Percentiles rank a stretch among this genome's conserved stretches.
These are phyloP conservation scores for Singerocomus inundabilis DNA, from an alignment of 1,284 basidiomycete genomes.

Conservation along the genomic window DNA sequence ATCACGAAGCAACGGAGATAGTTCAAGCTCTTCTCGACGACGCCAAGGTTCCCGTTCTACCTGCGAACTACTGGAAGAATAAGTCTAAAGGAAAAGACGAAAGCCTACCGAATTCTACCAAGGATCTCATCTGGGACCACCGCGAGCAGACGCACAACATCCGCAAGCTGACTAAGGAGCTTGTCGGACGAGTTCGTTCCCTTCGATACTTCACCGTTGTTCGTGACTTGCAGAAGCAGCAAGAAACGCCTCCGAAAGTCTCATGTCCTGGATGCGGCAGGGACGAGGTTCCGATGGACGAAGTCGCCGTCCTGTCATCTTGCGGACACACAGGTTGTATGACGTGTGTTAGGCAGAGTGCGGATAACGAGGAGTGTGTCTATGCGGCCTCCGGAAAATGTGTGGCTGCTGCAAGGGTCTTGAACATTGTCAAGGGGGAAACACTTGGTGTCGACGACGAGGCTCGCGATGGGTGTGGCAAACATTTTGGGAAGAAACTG, in stretches of 20 bases:
- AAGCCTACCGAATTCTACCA: constrained; percentile 50
- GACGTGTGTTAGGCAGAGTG: constrained; percentile 68
- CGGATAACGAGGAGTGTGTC: constrained; percentile 80
- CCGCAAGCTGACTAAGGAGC: constrained; percentile 80
- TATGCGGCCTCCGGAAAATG: constrained; percentile 67
- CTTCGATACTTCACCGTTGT: constrained; percentile 89
- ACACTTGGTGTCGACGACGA: constrained; percentile 83
- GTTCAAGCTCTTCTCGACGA: constrained; percentile 60
- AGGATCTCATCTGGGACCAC: constrained; percentile 75
- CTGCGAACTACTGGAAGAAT: constrained; percentile 35
- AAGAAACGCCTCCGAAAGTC: constrained; percentile 53
- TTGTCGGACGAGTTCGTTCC: constrained; percentile 85
- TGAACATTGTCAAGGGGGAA: constrained; percentile 81
- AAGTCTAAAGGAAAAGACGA: constrained; percentile 59
- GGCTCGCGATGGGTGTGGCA: constrained; percentile 66
- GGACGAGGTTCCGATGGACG: constrained; percentile 56
- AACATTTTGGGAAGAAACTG: constrained; percentile 87
- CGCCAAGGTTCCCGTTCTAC: constrained; percentile 51
- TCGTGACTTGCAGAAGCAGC: constrained; percentile 81
- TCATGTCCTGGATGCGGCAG: constrained; percentile 62
- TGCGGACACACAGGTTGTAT: constrained; percentile 87
- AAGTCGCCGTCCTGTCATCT: constrained; percentile 83
- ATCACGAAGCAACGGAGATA: constrained; percentile 68
- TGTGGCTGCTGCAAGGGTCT: constrained; percentile 66
- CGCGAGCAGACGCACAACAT: constrained; percentile 86